A percentile compares a stretch with the other conserved stretches of the same genome.
Conservation (phyloP, 768 basidiomycete genomes). For the Lactifluus hygrophoroides region DNA sequence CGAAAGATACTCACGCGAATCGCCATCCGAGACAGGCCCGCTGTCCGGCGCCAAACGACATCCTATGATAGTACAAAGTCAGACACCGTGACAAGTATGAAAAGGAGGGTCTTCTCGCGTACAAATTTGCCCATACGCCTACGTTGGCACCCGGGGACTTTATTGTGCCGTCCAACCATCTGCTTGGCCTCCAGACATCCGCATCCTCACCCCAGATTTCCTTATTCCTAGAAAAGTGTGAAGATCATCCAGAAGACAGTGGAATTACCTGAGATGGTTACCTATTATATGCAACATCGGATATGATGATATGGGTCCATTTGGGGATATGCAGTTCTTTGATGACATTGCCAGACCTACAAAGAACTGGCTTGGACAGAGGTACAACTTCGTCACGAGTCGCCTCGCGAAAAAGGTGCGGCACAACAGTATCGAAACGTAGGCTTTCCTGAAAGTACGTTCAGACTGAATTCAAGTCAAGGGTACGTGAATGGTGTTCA, state of each 20-base stretch:
- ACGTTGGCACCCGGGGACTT: neutral
- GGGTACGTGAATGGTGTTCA: neutral
- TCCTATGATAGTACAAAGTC: neutral
- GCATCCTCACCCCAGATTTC: conserved; percentile 13
- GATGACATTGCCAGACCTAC: conserved; percentile 1
- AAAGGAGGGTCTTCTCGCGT: neutral
- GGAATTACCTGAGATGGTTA: neutral
- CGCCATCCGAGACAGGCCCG: conserved; percentile 14
- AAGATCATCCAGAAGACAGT: neutral
- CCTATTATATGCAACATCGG: conserved; percentile 14
- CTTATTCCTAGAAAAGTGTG: neutral
- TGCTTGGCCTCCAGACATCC: conserved; percentile 11
- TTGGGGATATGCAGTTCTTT: conserved; percentile 1
- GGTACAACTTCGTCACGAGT: conserved; percentile 23
- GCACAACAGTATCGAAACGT: conserved; percentile 21
- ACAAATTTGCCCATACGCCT: conserved; percentile 13
- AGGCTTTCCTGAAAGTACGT: conserved; percentile 21
- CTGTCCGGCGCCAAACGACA: conserved; percentile 15
- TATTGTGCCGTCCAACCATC: conserved; percentile 11
- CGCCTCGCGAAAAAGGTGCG: conserved; percentile 16
- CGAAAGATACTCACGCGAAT: conserved; percentile 6
- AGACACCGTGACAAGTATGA: neutral
- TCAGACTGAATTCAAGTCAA: neutral
- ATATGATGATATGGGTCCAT: conserved; percentile 5
- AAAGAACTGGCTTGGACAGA: conserved; percentile 3